These are phyloP conservation scores for Populus hybrid DNA, from an alignment of 441 rosid species.

Conservation along the genomic window DNA sequence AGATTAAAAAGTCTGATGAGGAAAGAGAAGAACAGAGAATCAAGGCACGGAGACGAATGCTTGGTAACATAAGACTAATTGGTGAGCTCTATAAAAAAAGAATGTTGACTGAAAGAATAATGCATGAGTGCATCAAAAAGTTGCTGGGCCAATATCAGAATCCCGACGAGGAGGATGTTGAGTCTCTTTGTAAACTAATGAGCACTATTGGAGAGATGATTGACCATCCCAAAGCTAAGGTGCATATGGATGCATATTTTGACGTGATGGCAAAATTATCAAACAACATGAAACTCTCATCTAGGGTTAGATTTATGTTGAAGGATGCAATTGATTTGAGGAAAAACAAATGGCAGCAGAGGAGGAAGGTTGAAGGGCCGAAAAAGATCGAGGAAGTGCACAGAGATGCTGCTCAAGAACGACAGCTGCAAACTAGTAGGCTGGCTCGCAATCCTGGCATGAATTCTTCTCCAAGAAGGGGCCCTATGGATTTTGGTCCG, in stretches of 20 bases:
- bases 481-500: slow-evolving; percentile 66
- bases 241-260: slow-evolving; percentile 73
- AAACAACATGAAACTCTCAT: slow-evolving; percentile 62
- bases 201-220: slow-evolving; percentile 90
- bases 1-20: slow-evolving; percentile 63
- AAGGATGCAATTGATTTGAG: slow-evolving; percentile 85
- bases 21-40: slow-evolving; percentile 90
- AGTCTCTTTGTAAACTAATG: slow-evolving; percentile 90
- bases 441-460: slow-evolving; percentile 63
- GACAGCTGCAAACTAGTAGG: slow-evolving; percentile 72
- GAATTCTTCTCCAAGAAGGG: slow-evolving; percentile 62
- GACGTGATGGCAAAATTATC: slow-evolving; percentile 66
- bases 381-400: slow-evolving; percentile 98
- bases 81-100: slow-evolving; percentile 94
- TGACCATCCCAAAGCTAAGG: slow-evolving; percentile 73
- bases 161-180: slow-evolving; percentile 95
- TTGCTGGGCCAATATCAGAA: slow-evolving; percentile 73
- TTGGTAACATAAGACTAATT: slow-evolving; percentile 92
- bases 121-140: slow-evolving; percentile 79
- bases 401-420: slow-evolving; percentile 98
- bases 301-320: slow-evolving; percentile 91
- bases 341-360: slow-evolving; percentile 94
- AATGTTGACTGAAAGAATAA: slow-evolving; percentile 88
- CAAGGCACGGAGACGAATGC: slow-evolving; percentile 84
- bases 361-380: slow-evolving; percentile 98